A percentile compares a stretch with the other conserved stretches of the same genome.
phyloP scores from a whole-genome alignment of 345 rosid species.

The Euphorbia pulcherrima region DNA sequence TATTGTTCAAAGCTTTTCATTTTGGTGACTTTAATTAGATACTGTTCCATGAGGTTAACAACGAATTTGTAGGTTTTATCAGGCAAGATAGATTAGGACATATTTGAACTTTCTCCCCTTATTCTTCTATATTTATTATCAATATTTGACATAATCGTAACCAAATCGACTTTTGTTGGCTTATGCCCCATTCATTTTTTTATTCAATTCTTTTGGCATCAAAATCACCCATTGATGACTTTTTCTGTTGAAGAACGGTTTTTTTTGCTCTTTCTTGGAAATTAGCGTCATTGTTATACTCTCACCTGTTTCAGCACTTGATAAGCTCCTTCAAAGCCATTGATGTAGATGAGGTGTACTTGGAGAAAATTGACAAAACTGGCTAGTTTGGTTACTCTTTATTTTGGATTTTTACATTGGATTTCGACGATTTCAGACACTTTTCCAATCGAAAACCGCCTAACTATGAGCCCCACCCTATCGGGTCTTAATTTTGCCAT shows the following conservation, averaged over 20 bases:
- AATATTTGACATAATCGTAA: background rate
- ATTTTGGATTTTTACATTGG: too few relatives aligned
- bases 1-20: background rate
- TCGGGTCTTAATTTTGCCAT: too few relatives aligned
- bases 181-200: background rate
- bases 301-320: slow-evolving; percentile 54
- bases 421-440: too few relatives aligned
- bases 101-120: background rate
- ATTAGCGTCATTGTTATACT: slow-evolving; percentile 3
- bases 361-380: too few relatives aligned
- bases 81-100: background rate
- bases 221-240: too few relatives aligned
- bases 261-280: background rate
- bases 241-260: too few relatives aligned
- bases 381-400: too few relatives aligned
- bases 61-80: background rate
- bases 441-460: too few relatives aligned
- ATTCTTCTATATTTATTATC: background rate
- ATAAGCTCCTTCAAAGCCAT: slow-evolving; percentile 51
- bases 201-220: too few relatives aligned
- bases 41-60: background rate
- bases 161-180: background rate
- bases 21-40: background rate
- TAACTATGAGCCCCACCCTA: too few relatives aligned
- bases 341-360: too few relatives aligned